A percentile compares a stretch with the other conserved stretches of the same genome.
These are phyloP conservation scores for Hypomontagnella monticulosa DNA, from an alignment of 495 filamentous ascomycete species.

Conservation along the genomic window DNA sequence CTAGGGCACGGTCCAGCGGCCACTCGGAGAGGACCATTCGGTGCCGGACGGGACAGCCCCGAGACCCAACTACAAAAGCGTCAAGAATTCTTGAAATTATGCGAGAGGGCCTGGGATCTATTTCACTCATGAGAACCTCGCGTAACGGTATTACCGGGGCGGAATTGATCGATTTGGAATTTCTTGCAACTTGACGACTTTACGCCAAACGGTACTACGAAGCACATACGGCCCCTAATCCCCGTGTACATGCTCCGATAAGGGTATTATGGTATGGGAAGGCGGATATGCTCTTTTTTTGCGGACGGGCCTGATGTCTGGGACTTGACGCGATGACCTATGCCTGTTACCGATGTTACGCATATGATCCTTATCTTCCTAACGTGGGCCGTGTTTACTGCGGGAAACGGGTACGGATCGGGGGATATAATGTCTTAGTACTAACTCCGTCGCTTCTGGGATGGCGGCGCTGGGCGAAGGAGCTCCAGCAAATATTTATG, in stretches of 20 bases:
- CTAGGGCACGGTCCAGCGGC: constrained; percentile 68
- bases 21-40: constrained; percentile 74
- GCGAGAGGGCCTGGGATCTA: constrained; percentile 92
- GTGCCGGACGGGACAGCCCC: constrained; percentile 80
- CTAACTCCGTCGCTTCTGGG: constrained; percentile 15
- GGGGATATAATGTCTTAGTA: constrained; percentile 40
- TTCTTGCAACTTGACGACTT: constrained; percentile 39
- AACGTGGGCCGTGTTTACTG: constrained; percentile 5
- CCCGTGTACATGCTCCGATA: constrained; percentile 34
- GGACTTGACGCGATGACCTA: constrained; percentile 19
- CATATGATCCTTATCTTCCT: constrained; percentile 32
- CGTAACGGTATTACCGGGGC: constrained; percentile 8
- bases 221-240: constrained; percentile 34
- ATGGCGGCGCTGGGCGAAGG: constrained; percentile 13
- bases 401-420: constrained; percentile 15
- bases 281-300: constrained; percentile 35
- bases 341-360: constrained; percentile 16
- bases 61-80: constrained; percentile 88
- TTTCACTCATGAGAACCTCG: constrained; percentile 83
- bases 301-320: constrained; percentile 9
- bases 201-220: constrained; percentile 36
- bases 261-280: constrained; percentile 22
- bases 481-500: constrained; percentile 5
- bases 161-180: constrained; percentile 31
- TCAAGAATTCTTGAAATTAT: constrained; percentile 90